Evolutionary conservation across 2,329 filamentous ascomycete species (phyloP), one percentile per base, ranked within the genome.

Genomic region (Neonectria coccinea): DNA sequence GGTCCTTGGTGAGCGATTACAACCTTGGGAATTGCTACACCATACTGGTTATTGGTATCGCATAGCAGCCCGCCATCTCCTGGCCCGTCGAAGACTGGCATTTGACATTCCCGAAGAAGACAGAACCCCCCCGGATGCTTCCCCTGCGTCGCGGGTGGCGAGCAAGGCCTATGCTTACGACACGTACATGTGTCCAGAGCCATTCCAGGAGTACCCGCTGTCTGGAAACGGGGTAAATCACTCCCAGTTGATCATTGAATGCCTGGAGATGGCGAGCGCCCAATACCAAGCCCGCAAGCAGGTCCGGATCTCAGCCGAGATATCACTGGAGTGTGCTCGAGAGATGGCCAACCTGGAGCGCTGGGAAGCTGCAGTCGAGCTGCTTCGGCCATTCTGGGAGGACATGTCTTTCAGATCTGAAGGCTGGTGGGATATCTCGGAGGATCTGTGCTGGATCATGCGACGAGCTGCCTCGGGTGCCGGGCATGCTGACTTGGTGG

Each of bases 31-130:
- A 67, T 75, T 85, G 41, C 80, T 91, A 7, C 89, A 91, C 66
- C 89, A 91, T 71, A 82, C 85, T 1, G 89, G 89, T 6, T 91
- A 91, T 72, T 91, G 89, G 88, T 89, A 88, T 69, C 85, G 86
- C 14, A 76, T 85, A 48, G 88, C 89, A 1, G 86, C 87, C 5
- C 83, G 83, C n/a, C 87, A 90, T 68, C 78, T 86, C 1, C 79
- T 81, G 4, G 79, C 83, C 16, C 84, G 89, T 9, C 83, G 86
- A 44, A 79, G 76, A 22, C 75, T 89, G 47, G 88, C 89, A 2
- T 80, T 79, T 25, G 79, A 80, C 20, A 89, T 91, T 63, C 84
- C 89, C 0, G 85, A 89, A 29, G 87, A 89, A 61, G 88, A 80
- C 66, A 80, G 88, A 41, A 80, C 80, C 55, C 79, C 82, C 2